Evolutionary conservation across 1,284 basidiomycete species (phyloP).

Genomic region (Pseudozyma sp.): DNA sequence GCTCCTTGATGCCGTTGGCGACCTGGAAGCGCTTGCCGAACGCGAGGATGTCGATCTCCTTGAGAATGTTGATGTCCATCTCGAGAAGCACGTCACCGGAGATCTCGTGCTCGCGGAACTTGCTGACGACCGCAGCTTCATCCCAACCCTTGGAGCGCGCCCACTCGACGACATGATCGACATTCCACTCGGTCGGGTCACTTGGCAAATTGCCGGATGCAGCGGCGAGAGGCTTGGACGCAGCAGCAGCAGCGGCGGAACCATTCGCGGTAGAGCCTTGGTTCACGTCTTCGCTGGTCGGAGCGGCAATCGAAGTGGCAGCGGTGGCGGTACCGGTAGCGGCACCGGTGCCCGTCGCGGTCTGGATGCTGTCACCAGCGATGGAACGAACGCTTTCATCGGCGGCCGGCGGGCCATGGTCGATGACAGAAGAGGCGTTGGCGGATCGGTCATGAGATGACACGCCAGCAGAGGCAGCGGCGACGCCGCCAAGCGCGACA

Average conservation of each 20-base stretch:
- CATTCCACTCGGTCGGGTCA: slow-evolving; percentile 80
- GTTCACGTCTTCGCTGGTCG: slow-evolving; percentile 60
- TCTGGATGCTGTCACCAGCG: slow-evolving; percentile 33
- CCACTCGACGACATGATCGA: slow-evolving; percentile 93
- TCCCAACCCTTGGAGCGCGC: slow-evolving; percentile 86
- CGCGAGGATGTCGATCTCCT: slow-evolving; percentile 93
- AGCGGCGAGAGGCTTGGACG: slow-evolving; percentile 14
- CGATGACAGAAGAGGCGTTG: slow-evolving; percentile 13
- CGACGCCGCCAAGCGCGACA: slow-evolving; percentile 23
- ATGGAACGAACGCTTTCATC: slow-evolving; percentile 37
- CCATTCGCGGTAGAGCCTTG: slow-evolving; percentile 12
- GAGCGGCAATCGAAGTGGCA: slow-evolving; percentile 55
- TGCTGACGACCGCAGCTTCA: slow-evolving; percentile 78
- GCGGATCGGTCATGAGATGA: slow-evolving; percentile 22
- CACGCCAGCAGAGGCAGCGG: slow-evolving; percentile 62
- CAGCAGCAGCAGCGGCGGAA: slow-evolving; percentile 2
- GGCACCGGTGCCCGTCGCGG: slow-evolving; percentile 23
- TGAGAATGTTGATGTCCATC: slow-evolving; percentile 89
- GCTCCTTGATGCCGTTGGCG: slow-evolving; percentile 91
- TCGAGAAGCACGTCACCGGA: slow-evolving; percentile 95
- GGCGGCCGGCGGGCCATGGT: slow-evolving; percentile 10
- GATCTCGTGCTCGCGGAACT: slow-evolving; percentile 91
- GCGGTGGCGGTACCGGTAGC: slow-evolving; percentile 40
- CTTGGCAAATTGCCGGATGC: slow-evolving; percentile 20
- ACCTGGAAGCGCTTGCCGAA: slow-evolving; percentile 95